Percentiles rank a stretch among this genome's conserved stretches.
Evolutionary conservation across 495 filamentous ascomycete genomes (phyloP).

Genomic region (Pseudevernia furfuracea): DNA sequence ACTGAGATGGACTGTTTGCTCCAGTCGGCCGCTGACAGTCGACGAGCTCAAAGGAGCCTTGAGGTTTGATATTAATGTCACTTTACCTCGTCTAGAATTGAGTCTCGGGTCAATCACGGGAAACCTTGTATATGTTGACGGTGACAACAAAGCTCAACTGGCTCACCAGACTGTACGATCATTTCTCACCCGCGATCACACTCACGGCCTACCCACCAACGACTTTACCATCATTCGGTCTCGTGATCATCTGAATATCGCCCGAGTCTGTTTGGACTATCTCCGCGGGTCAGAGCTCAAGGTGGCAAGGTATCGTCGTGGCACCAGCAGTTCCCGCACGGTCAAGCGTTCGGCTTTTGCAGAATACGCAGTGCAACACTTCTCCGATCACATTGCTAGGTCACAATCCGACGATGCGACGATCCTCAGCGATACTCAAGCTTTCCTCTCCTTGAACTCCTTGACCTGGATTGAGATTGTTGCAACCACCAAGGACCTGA

Average conservation of each 20-base stretch:
- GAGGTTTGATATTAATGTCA: conserved; percentile 27
- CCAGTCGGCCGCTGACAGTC: conserved; percentile 27
- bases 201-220: not conserved
- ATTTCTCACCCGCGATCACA: not conserved
- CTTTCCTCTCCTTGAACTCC: not conserved
- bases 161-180: conserved; percentile 10
- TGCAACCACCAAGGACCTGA: not conserved
- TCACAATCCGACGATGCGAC: not conserved
- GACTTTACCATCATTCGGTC: conserved; percentile 4
- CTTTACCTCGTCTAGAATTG: conserved; percentile 21
- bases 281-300: not conserved
- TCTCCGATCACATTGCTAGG: not conserved
- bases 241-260: not conserved
- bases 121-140: conserved; percentile 20
- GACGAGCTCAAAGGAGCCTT: conserved; percentile 30
- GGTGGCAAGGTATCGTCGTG: not conserved
- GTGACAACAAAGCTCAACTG: conserved; percentile 25
- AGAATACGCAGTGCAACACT: not conserved
- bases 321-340: not conserved
- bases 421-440: not conserved
- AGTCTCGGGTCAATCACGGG: conserved; percentile 23
- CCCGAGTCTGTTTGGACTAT: not conserved
- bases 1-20: conserved; percentile 30
- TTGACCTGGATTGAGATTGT: not conserved
- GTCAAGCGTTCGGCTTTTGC: not conserved